Evolutionary conservation across 495 filamentous ascomycete genomes (phyloP).

Genomic region (Xylaria castorea): DNA sequence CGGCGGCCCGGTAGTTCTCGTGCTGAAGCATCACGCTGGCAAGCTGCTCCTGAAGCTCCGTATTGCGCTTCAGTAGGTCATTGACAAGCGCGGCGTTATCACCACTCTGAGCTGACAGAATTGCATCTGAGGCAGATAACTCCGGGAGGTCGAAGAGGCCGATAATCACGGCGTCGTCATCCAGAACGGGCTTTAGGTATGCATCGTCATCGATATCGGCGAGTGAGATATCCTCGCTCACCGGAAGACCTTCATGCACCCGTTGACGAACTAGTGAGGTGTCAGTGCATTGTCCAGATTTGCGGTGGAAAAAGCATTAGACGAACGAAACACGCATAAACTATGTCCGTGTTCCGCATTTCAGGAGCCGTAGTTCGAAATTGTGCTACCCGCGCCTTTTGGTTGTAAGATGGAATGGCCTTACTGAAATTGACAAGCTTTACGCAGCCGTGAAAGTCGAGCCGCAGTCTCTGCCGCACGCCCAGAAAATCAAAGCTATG

Average conservation of each 20-base stretch:
- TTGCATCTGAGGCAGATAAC: constrained; percentile 32
- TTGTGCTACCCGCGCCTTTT: neutral
- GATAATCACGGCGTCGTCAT: constrained; percentile 87
- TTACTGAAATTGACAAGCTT: constrained; percentile 83
- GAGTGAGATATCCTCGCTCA: constrained; percentile 62
- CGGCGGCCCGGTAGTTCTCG: constrained; percentile 71
- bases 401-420: constrained; percentile 28
- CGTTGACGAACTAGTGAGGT: constrained; percentile 44
- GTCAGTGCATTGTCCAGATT: constrained; percentile 22
- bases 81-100: constrained; percentile 48
- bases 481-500: constrained; percentile 77
- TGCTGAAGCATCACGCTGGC: constrained; percentile 70
- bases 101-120: constrained; percentile 49
- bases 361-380: neutral
- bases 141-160: constrained; percentile 77
- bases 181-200: constrained; percentile 83
- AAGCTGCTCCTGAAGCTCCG: constrained; percentile 73
- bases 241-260: constrained; percentile 52
- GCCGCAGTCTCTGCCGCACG: constrained; percentile 65
- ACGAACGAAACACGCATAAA: neutral
- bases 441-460: constrained; percentile 84
- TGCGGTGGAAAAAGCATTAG: neutral
- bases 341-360: neutral
- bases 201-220: constrained; percentile 72
- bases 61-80: constrained; percentile 62